Evolutionary conservation across 2,329 filamentous ascomycete species (phyloP).

Genomic region (Colletotrichum trifolii): DNA sequence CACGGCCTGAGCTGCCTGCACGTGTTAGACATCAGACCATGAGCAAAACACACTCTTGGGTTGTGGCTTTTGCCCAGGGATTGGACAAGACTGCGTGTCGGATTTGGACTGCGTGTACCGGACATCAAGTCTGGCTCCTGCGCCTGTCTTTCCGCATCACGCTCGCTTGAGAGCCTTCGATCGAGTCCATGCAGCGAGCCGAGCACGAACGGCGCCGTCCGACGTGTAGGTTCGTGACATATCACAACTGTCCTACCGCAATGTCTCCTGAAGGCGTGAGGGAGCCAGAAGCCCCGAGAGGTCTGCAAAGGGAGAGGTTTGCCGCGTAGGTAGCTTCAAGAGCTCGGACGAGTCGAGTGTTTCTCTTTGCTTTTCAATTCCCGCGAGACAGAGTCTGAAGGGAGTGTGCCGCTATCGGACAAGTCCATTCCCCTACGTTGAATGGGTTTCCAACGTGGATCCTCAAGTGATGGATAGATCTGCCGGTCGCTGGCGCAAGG

Average conservation of each 20-base stretch:
- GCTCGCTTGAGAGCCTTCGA: neutral
- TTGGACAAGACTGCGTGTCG: neutral
- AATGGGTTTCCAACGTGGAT: constrained; percentile 11
- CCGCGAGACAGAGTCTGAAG: constrained; percentile 19
- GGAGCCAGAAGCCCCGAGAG: neutral
- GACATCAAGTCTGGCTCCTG: constrained; percentile 1
- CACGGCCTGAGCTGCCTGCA: neutral
- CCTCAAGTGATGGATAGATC: no score
- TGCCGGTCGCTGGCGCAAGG: no score
- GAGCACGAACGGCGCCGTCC: constrained; percentile 17
- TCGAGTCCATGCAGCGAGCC: constrained; percentile 22
- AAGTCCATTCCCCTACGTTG: constrained; percentile 23
- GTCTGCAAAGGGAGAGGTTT: constrained; percentile 1
- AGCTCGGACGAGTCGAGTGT: constrained; percentile 7
- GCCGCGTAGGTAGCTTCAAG: neutral
- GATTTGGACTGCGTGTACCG: constrained; percentile 10
- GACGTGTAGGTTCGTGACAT: constrained; percentile 3
- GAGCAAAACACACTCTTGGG: constrained; percentile 3
- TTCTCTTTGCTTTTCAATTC: constrained; percentile 8
- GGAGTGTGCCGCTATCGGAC: constrained; percentile 20
- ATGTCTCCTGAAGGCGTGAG: constrained; percentile 7
- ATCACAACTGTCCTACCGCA: neutral
- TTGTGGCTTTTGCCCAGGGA: constrained; percentile 12
- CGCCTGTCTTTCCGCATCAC: neutral
- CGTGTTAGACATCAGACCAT: constrained; percentile 14